phyloP scores from a whole-genome alignment of 2,329 filamentous ascomycete species.

The Phaeomoniella chlamydospora region DNA sequence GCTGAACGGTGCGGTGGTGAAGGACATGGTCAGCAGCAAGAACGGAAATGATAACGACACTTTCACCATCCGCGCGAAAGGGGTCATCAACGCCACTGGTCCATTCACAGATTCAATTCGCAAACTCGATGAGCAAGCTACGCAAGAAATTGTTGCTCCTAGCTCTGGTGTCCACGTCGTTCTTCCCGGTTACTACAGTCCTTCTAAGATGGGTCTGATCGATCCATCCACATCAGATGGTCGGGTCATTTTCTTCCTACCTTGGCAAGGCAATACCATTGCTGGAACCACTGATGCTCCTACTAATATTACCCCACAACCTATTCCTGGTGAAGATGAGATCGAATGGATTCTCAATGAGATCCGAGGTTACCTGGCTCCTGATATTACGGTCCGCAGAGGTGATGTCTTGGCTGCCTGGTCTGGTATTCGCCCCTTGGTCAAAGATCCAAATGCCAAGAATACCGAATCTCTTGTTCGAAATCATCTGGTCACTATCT shows the following conservation, averaged over 20 bases:
- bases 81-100: conserved; percentile 77
- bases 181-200: conserved; percentile 74
- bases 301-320: conserved; percentile 56
- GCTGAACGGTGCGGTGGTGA: conserved; percentile 59
- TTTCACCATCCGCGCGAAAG: conserved; percentile 62
- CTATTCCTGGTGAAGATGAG: conserved; percentile 65
- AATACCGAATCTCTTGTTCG: conserved; percentile 80
- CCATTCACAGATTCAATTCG: conserved; percentile 77
- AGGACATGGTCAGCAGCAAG: conserved; percentile 53
- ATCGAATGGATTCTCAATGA: conserved; percentile 81
- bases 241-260: conserved; percentile 82
- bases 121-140: conserved; percentile 62
- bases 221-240: conserved; percentile 79
- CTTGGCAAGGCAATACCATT: conserved; percentile 87
- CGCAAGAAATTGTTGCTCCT: conserved; percentile 68
- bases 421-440: conserved; percentile 75
- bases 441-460: conserved; percentile 71
- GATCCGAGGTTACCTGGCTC: conserved; percentile 66
- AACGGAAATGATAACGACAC: conserved; percentile 48
- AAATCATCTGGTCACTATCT: conserved; percentile 71
- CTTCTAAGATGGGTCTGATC: conserved; percentile 65
- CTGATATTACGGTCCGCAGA: conserved; percentile 71
- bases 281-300: conserved; percentile 77
- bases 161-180: conserved; percentile 78
- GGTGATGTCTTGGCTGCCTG: conserved; percentile 82